phyloP scores from a whole-genome alignment of 2,329 filamentous ascomycete species.

The Clonostachys rhizophaga region DNA sequence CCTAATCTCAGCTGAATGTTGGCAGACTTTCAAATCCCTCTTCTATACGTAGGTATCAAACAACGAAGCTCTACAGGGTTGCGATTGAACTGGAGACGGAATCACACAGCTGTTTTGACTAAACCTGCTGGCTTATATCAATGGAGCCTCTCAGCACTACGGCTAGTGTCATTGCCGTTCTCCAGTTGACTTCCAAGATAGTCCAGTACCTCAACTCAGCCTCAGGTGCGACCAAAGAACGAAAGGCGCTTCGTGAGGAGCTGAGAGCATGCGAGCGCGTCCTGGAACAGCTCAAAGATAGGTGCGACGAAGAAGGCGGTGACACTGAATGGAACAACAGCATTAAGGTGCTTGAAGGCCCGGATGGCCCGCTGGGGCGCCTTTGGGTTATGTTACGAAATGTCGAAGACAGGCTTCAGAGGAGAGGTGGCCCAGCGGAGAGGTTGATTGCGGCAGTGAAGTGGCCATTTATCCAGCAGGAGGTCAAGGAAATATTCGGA shows the following conservation, averaged over 20 bases:
- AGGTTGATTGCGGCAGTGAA: conserved; percentile 1
- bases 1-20: too few species aligned
- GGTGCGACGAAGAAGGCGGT: conserved; percentile 9
- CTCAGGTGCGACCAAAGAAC: conserved; percentile 6
- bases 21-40: too few species aligned
- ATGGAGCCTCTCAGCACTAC: conserved; percentile 8
- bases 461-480: conserved; percentile 12
- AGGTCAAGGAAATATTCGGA: conserved; percentile 1
- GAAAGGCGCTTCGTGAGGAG: conserved; percentile 9
- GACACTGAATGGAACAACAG: conserved; percentile 10
- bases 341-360: conserved; percentile 9
- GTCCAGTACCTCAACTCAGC: conserved; percentile 10
- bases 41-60: too few species aligned
- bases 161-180: conserved; percentile 12
- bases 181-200: conserved; percentile 9
- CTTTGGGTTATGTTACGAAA: conserved; percentile 3
- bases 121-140: too few species aligned
- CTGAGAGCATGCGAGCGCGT: conserved; percentile 8
- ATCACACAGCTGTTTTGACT: too few species aligned
- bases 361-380: conserved; percentile 8
- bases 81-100: too few species aligned
- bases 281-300: conserved; percentile 10
- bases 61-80: too few species aligned
- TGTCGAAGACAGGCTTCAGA: conserved; percentile 7
- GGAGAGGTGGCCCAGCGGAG: conserved; percentile 3